Percentiles rank a stretch among this genome's conserved stretches.
Evolutionary conservation across 169 alveolate genomes (phyloP).

Genomic region (Toxoplasma gondii): DNA sequence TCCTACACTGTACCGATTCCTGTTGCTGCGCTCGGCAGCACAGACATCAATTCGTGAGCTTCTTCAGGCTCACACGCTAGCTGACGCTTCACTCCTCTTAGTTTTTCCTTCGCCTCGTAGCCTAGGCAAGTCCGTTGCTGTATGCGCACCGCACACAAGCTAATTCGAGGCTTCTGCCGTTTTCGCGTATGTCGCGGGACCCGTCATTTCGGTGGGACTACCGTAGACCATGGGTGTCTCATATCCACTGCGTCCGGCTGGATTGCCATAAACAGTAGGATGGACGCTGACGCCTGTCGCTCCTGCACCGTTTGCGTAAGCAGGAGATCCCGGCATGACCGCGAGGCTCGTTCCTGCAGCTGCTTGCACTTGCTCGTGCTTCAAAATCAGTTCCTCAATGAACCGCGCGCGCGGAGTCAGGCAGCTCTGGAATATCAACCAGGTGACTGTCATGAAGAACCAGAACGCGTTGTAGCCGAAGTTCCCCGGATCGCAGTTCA

Average conservation of each 20-base stretch:
- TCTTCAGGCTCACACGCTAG: no score
- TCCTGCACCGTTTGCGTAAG: background rate
- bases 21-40: no score
- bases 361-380: conserved; percentile 31
- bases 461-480: conserved; percentile 44
- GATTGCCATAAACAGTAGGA: conserved; percentile 37
- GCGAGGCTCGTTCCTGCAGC: conserved; percentile 16
- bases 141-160: background rate
- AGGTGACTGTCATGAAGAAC: conserved; percentile 23
- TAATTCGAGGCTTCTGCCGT: background rate
- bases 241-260: background rate
- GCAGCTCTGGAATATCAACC: conserved; percentile 35
- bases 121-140: no score
- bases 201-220: background rate
- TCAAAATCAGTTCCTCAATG: background rate
- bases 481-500: conserved; percentile 29
- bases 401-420: conserved; percentile 37
- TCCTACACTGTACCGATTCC: no score
- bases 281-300: conserved; percentile 1
- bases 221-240: conserved; percentile 32
- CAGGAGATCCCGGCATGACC: background rate
- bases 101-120: no score
- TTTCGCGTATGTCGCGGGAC: conserved; percentile 11
- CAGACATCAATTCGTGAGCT: no score
- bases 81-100: no score